Conservation (phyloP, 331 rosid genomes). For the Malus hybrid region DNA sequence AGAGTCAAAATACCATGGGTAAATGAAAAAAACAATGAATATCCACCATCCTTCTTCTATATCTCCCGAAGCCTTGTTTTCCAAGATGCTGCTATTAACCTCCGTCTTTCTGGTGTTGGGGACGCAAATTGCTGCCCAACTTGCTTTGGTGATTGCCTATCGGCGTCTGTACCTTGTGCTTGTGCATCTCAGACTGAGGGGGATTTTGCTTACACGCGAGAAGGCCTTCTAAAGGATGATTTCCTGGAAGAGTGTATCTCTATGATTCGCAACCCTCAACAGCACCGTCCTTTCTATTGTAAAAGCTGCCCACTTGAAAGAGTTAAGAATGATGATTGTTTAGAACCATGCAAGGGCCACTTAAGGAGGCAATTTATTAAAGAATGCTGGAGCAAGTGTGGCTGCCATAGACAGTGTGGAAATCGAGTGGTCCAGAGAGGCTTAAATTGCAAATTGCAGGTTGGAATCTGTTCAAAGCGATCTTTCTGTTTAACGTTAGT, state of each 20-base stretch:
- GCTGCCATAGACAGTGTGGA: slow-evolving; percentile 72
- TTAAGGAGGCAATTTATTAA: slow-evolving; percentile 59
- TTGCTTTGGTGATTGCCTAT: slow-evolving; percentile 77
- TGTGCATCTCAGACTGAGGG: slow-evolving; percentile 64
- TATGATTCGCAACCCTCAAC: slow-evolving; percentile 38
- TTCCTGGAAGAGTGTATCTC: slow-evolving; percentile 68
- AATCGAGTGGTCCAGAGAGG: slow-evolving; percentile 81
- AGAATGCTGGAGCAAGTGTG: slow-evolving; percentile 90
- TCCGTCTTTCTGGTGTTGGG: slow-evolving; percentile 57
- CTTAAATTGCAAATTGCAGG: slow-evolving; percentile 64
- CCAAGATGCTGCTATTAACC: slow-evolving; percentile 49
- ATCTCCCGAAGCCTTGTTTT: slow-evolving; percentile 48
- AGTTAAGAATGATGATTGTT: slow-evolving; percentile 42
- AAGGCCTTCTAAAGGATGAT: slow-evolving; percentile 58
- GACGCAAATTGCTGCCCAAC: slow-evolving; percentile 61
- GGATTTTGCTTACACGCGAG: slow-evolving; percentile 58
- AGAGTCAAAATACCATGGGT: slow-evolving; percentile 60
- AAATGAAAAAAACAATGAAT: slow-evolving; percentile 39
- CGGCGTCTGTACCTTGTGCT: slow-evolving; percentile 42
- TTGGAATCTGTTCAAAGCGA: slow-evolving; percentile 10
- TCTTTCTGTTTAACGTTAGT: not conserved
- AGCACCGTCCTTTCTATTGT: slow-evolving; percentile 40
- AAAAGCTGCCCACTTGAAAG: slow-evolving; percentile 69
- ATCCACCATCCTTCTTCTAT: slow-evolving; percentile 58
- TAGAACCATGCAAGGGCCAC: slow-evolving; percentile 84